Evolutionary conservation across 306 rosid species (phyloP).

Genomic region (Cicer arietinum): DNA sequence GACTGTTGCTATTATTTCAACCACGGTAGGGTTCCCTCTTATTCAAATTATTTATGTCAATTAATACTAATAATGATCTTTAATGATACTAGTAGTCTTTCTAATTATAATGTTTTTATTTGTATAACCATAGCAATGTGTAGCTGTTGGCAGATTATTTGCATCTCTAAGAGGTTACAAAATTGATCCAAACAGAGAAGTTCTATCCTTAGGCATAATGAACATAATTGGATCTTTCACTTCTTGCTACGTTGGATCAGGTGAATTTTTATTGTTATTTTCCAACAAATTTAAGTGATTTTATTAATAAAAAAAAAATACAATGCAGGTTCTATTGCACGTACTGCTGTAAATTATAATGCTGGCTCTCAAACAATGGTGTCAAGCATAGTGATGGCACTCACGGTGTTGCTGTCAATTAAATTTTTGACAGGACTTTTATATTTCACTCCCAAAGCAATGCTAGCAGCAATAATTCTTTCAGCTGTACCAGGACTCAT

Average conservation of each 20-base stretch:
- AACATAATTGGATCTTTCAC: conserved; percentile 81
- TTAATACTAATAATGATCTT: neutral
- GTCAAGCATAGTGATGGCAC: conserved; percentile 79
- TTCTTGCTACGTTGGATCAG: conserved; percentile 84
- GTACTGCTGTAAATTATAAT: conserved; percentile 69
- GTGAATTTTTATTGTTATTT: conserved; percentile 37
- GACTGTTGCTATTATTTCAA: conserved; percentile 64
- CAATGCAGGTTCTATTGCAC: conserved; percentile 66
- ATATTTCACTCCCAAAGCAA: conserved; percentile 70
- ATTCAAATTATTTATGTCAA: neutral
- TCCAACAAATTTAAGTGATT: neutral
- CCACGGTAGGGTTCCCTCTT: conserved; percentile 55
- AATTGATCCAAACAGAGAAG: conserved; percentile 75
- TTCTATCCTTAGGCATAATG: conserved; percentile 75
- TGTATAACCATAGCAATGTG: conserved; percentile 55
- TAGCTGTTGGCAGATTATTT: conserved; percentile 75
- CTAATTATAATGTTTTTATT: neutral
- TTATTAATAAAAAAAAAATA: too few species aligned
- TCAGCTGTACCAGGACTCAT: conserved; percentile 71
- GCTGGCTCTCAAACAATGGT: conserved; percentile 70
- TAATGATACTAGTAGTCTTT: neutral
- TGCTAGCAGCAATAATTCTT: conserved; percentile 73
- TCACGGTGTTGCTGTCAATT: conserved; percentile 62
- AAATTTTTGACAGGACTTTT: conserved; percentile 57
- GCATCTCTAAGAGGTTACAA: conserved; percentile 68